Evolutionary conservation across 352 stramenopile species (phyloP).

Genomic region (Globisporangium apiculatum): DNA sequence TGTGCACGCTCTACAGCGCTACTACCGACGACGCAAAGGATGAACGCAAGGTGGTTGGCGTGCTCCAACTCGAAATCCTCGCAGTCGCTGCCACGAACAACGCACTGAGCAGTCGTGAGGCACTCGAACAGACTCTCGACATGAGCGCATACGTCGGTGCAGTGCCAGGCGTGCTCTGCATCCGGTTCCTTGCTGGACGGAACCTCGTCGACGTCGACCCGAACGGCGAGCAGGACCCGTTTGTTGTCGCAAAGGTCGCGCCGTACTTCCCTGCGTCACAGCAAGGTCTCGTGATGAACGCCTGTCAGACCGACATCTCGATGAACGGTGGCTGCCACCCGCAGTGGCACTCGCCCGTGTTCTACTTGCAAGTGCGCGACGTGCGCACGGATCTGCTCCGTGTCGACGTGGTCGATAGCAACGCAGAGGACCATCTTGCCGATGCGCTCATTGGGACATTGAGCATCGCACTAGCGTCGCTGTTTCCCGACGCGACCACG

Average conservation of each 20-base stretch:
- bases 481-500: constrained; percentile 17
- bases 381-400: constrained; percentile 26
- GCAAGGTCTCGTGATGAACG: constrained; percentile 1
- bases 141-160: not conserved
- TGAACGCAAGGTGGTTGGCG: constrained; percentile 1
- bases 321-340: constrained; percentile 44
- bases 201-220: constrained; percentile 43
- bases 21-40: not conserved
- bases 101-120: not conserved
- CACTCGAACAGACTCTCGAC: not conserved
- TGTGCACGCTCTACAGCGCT: constrained; percentile 14
- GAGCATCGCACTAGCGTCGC: constrained; percentile 19
- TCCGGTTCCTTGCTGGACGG: constrained; percentile 33
- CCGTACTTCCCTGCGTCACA: constrained; percentile 9
- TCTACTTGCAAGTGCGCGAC: constrained; percentile 21
- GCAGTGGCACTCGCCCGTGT: constrained; percentile 39
- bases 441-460: constrained; percentile 34
- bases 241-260: constrained; percentile 22
- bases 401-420: constrained; percentile 43
- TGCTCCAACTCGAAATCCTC: constrained; percentile 16
- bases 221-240: constrained; percentile 48
- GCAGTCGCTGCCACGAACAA: not conserved
- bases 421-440: constrained; percentile 46
- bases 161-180: constrained; percentile 25
- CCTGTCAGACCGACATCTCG: constrained; percentile 35